Evolutionary conservation across 1,139 yeast species (phyloP).

Genomic region (Magnusiomyces sp.): DNA sequence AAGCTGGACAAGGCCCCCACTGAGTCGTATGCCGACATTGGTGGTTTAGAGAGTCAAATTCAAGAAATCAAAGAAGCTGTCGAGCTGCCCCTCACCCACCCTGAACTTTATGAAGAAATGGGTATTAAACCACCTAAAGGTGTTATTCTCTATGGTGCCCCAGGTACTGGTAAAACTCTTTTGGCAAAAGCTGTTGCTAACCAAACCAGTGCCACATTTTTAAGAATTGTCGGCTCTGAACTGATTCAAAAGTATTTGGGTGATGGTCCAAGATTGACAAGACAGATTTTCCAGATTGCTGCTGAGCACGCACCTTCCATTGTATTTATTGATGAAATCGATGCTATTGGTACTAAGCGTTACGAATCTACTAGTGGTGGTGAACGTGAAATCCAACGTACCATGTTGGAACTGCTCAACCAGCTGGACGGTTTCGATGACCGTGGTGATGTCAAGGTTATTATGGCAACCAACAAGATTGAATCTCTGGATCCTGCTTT

Average conservation of each 20-base stretch:
- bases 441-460: slow-evolving; percentile 95
- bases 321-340: slow-evolving; percentile 97
- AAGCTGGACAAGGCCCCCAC: slow-evolving; percentile 96
- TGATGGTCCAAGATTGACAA: slow-evolving; percentile 91
- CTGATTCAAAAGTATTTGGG: slow-evolving; percentile 94
- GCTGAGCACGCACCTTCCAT: slow-evolving; percentile 97
- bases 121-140: slow-evolving; percentile 99
- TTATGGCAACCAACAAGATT: slow-evolving; percentile 97
- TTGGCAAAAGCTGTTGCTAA: slow-evolving; percentile 98
- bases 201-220: slow-evolving; percentile 92
- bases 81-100: slow-evolving; percentile 92
- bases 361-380: slow-evolving; percentile 96
- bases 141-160: slow-evolving; percentile 93
- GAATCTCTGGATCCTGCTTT: slow-evolving; percentile 95
- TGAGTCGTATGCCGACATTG: slow-evolving; percentile 94
- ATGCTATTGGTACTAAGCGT: slow-evolving; percentile 96
- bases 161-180: slow-evolving; percentile 99
- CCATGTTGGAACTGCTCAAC: slow-evolving; percentile 93
- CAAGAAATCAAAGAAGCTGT: slow-evolving; percentile 99
- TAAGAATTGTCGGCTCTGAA: slow-evolving; percentile 95
- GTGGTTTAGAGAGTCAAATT: slow-evolving; percentile 98
- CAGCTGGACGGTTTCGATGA: slow-evolving; percentile 98
- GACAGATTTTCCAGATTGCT: slow-evolving; percentile 95
- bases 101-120: slow-evolving; percentile 90
- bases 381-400: slow-evolving; percentile 96